Base-by-base conservation (phyloP, 163 green algal genomes). In the Chlamydomonas reinhardtii region DNA sequence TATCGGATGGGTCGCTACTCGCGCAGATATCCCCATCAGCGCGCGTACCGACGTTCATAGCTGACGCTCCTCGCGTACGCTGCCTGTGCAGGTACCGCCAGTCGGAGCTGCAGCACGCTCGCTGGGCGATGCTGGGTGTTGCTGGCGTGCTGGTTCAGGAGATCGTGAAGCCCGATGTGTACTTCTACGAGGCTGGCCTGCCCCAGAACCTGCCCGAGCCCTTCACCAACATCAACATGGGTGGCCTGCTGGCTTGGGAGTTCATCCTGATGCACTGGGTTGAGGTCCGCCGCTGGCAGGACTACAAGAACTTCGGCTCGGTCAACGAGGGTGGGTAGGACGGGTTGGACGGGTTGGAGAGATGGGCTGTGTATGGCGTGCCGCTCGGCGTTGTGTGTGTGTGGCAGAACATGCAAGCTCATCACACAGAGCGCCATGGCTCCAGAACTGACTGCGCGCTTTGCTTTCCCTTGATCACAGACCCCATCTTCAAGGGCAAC, bases 91-190 rank as follows among this genome's bases (percentile, higher is more conserved):
- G 94, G 95, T 95, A 96, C 91, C 84, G 84, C 37, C 94, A 99
- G 93, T 90, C 94, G 16, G 97, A 99, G 93, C 93, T 99, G 74
- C 91, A 97, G 87, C 96, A 99, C 90, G 90, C 77, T 1, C 95
- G 97, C 85, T 99, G 96, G 96, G 97, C 97, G 29, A 99, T 99
- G 97, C 94, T 99, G 20, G 97, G 96, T 65, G 94, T 96, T 70
- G 96, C 95, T 27, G 97, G 97, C 73, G 94, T 99, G 73, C 92
- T 98, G 73, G 96, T 89, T 29, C 96, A 98, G 90, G 97, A 99
- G 91, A 90, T 97, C 73, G 56, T 95, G 31, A 94, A 90, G 59
- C 94, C 94, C 17, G 91, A 93, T 59, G 88, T 95, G 66, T 96
- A 93, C 91, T 96, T 90, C 79, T 95, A 94, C 80, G 92, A 94